Conservation (phyloP, 768 basidiomycete genomes). For the Vararia minispora region DNA sequence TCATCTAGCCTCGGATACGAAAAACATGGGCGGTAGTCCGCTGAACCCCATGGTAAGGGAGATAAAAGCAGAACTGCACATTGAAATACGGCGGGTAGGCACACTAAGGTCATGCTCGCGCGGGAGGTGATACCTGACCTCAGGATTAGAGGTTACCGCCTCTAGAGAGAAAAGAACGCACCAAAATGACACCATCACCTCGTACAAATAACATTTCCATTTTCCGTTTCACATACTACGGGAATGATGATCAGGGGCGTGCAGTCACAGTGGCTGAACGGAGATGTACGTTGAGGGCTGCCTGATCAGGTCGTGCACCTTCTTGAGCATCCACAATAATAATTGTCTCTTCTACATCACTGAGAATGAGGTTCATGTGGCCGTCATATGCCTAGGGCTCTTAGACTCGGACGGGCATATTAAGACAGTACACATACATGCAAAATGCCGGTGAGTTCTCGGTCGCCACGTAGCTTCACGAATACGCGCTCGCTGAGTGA, state of each 20-base stretch:
- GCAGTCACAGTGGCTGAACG: neutral
- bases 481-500: conserved; percentile 97
- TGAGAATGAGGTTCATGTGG: conserved; percentile 99
- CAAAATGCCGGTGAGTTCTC: conserved; percentile 82
- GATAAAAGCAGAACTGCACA: conserved; percentile 3
- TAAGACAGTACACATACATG: conserved; percentile 49
- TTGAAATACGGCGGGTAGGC: too few relatives aligned
- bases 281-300: conserved; percentile 50
- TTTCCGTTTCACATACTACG: conserved; percentile 81
- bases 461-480: conserved; percentile 92
- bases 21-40: too few relatives aligned
- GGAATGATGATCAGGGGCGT: neutral
- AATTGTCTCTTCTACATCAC: conserved; percentile 95
- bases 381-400: conserved; percentile 99
- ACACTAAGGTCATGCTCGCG: conserved; percentile 44
- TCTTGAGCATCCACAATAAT: conserved; percentile 89
- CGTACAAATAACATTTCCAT: conserved; percentile 98
- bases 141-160: conserved; percentile 4
- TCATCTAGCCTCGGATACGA: too few relatives aligned
- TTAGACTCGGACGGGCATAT: too few relatives aligned
- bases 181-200: conserved; percentile 94
- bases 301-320: conserved; percentile 40
- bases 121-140: conserved; percentile 70
- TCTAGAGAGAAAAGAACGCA: conserved; percentile 26
- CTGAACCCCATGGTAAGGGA: too few relatives aligned